Base-by-base conservation (phyloP, 306 rosid genomes). In the Acacia confusa region DNA sequence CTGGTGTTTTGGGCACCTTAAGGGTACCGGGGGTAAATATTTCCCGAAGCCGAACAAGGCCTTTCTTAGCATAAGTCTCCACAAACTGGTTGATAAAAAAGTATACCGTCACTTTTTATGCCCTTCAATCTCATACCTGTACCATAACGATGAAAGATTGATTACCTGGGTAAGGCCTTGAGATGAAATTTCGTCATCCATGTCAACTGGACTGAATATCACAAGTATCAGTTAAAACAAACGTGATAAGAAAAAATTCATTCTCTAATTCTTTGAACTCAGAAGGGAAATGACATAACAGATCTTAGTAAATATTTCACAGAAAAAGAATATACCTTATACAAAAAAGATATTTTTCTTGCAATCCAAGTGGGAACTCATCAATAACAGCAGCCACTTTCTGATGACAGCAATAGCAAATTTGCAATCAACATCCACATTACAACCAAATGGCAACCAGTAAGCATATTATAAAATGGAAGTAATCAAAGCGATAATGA, bases 161-260 rank as follows among this genome's bases (percentile, higher is more conserved):
- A 43, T 88, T 86, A 95, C 98, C 94, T 92, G 98, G 43, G 86
- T 89, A 78, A 95, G 90, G 87, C 96, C 98, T 72, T 93, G 96
- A 74, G 97, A 84, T 61, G 90, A 86, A 85, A 95, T 95, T 43
- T 92, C 97, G 81, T 93, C 94, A 79, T 53, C 87, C 93, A 93
- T 87, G 79, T 95, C 97, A 80, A 79, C 97, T 40, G 98, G 99
- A 85, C 99, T 95, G 97, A 88, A 87, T n/a, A 80, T 79, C 32
- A 38, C 3, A 78, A 66, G 64, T 17, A 77, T 81, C 63, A 72
- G 86, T 82, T 40, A 41, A 78, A 69, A 75, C 61, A 64, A 19
- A 82, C 50, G 30, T 47, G 27, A 25, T 24, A 47, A 60, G 55
- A 58, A 75, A 74, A 76, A 55, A 7, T 38, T 80, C 63, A 58